These are phyloP conservation scores for Phialophora tarda DNA, from an alignment of 2,329 filamentous ascomycete genomes.

Conservation along the genomic window DNA sequence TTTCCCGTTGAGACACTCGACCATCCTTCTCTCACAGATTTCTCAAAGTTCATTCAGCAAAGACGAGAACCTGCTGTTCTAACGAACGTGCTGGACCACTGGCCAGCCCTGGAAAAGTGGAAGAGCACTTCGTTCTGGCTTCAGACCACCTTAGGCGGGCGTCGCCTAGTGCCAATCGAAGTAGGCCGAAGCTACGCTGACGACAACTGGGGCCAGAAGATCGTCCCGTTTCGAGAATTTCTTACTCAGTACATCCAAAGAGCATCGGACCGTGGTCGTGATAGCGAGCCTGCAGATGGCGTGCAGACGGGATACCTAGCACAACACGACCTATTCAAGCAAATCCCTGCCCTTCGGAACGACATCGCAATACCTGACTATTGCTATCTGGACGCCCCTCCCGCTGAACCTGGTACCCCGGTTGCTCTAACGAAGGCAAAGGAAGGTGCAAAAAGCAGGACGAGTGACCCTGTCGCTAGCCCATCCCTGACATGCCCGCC, in stretches of 20 bases:
- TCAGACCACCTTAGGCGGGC: slow-evolving; percentile 73
- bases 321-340: slow-evolving; percentile 84
- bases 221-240: slow-evolving; percentile 77
- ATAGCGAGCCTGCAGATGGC: slow-evolving; percentile 29
- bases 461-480: slow-evolving; percentile 24
- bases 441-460: slow-evolving; percentile 12
- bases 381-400: slow-evolving; percentile 74
- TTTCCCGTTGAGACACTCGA: slow-evolving; percentile 49
- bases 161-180: slow-evolving; percentile 83
- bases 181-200: slow-evolving; percentile 87
- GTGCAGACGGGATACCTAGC: slow-evolving; percentile 76
- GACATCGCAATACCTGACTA: slow-evolving; percentile 85
- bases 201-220: slow-evolving; percentile 78
- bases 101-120: slow-evolving; percentile 85
- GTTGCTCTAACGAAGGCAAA: slow-evolving; percentile 48
- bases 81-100: slow-evolving; percentile 66
- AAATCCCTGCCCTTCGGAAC: slow-evolving; percentile 75
- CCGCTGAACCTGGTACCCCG: slow-evolving; percentile 56
- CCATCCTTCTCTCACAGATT: slow-evolving; percentile 61
- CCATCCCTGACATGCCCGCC: slow-evolving; percentile 30
- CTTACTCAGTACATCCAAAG: slow-evolving; percentile 65
- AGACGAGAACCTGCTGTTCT: slow-evolving; percentile 70
- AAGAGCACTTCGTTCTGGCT: slow-evolving; percentile 74
- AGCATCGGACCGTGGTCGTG: slow-evolving; percentile 5
- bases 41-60: slow-evolving; percentile 65